phyloP scores from a whole-genome alignment of 106 monocot species.

The Apostasia ramifera region DNA sequence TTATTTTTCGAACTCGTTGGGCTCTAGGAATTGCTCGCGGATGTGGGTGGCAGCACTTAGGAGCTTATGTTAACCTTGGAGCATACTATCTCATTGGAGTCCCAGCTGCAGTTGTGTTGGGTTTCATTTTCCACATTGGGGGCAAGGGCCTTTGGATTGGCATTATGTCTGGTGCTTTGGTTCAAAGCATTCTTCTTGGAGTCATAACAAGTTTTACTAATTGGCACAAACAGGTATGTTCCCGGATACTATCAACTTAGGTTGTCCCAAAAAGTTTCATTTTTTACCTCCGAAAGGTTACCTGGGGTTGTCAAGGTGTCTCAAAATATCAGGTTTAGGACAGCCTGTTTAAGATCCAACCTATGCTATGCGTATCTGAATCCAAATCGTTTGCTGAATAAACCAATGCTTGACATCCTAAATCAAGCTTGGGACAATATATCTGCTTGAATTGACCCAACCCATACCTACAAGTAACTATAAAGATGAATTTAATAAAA shows the following conservation, averaged over 20 bases:
- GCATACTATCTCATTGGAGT: constrained; percentile 52
- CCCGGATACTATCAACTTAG: not conserved
- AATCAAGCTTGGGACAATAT: too few species aligned
- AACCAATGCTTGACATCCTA: too few species aligned
- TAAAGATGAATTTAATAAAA: too few species aligned
- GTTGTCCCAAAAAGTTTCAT: too few species aligned
- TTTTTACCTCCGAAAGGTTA: not conserved
- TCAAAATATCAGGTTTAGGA: too few species aligned
- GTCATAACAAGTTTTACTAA: constrained; percentile 64
- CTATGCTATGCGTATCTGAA: too few species aligned
- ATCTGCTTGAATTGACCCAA: too few species aligned
- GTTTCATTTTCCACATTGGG: constrained; percentile 32
- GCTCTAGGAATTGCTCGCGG: constrained; percentile 50
- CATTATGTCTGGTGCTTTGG: constrained; percentile 35
- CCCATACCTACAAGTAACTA: too few species aligned
- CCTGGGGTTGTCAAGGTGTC: too few species aligned
- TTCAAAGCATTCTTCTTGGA: constrained; percentile 40
- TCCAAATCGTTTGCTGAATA: too few species aligned
- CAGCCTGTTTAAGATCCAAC: too few species aligned
- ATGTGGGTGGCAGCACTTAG: constrained; percentile 57
- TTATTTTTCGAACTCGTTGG: constrained; percentile 11
- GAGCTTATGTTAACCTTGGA: constrained; percentile 51
- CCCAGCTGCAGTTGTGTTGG: constrained; percentile 45
- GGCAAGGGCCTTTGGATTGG: constrained; percentile 82
- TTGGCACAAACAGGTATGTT: constrained; percentile 69